A percentile compares a stretch with the other conserved stretches of the same genome.
Evolutionary conservation across 371 early-diverging fungal genomes (phyloP).

Genomic region (Mucor mucedo): DNA sequence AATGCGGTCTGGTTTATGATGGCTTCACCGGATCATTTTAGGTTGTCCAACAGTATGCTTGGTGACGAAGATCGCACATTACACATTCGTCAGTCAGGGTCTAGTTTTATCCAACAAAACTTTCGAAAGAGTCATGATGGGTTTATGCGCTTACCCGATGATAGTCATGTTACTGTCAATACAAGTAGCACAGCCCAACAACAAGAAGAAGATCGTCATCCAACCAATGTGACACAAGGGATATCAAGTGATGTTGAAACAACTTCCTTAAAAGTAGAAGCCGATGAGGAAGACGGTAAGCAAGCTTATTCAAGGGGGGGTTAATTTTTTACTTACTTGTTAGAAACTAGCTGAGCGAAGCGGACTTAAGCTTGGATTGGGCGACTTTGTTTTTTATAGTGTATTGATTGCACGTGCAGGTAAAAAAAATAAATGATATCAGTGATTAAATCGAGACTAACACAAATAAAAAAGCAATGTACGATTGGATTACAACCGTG

Average conservation of each 20-base stretch:
- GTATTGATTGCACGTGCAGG: slow-evolving; percentile 84
- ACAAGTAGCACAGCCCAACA: slow-evolving; percentile 1
- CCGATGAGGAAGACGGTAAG: slow-evolving; percentile 56
- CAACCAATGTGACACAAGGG: neutral
- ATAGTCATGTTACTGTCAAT: slow-evolving; percentile 22
- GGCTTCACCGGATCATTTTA: slow-evolving; percentile 43
- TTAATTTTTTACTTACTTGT: neutral
- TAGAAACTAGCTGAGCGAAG: slow-evolving; percentile 52
- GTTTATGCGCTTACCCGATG: slow-evolving; percentile 33
- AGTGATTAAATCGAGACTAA: neutral
- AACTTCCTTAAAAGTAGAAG: neutral
- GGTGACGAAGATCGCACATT: neutral
- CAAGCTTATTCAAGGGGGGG: neutral
- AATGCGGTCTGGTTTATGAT: slow-evolving; percentile 86
- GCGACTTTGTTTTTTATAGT: slow-evolving; percentile 92
- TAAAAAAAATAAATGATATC: slow-evolving; percentile 29
- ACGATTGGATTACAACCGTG: slow-evolving; percentile 88
- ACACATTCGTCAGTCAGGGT: neutral
- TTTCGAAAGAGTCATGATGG: slow-evolving; percentile 30
- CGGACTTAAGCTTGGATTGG: slow-evolving; percentile 84
- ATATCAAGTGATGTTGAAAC: slow-evolving; percentile 1
- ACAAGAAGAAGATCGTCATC: neutral
- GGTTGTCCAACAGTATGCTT: slow-evolving; percentile 11
- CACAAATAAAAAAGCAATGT: slow-evolving; percentile 57
- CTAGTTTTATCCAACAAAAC: slow-evolving; percentile 8